Conservation (phyloP, 768 basidiomycete genomes). For the Sporobolomyces pararoseus region DNA sequence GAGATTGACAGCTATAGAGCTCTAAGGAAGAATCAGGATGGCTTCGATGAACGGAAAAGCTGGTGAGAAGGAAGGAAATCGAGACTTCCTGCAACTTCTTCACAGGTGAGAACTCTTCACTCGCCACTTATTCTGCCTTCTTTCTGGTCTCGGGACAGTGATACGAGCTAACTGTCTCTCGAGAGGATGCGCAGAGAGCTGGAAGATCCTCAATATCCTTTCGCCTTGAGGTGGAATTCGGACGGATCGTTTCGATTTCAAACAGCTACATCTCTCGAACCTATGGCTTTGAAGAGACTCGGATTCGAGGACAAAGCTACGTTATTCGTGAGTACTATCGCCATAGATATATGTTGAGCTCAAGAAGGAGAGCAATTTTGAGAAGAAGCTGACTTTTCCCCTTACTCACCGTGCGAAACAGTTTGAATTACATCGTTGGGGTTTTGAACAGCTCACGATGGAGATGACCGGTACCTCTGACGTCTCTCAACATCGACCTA, state of each 20-base stretch:
- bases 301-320: not conserved
- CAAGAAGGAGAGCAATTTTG: not conserved
- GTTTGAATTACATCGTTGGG: not conserved
- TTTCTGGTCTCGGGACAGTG: not conserved
- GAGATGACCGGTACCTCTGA: not conserved
- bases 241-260: not conserved
- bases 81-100: not conserved
- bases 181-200: not conserved
- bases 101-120: not conserved
- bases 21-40: no score
- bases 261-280: not conserved
- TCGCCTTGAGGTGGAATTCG: not conserved
- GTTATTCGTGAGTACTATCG: conserved; percentile 2
- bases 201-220: conserved; percentile 7
- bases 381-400: no score
- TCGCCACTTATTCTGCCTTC: not conserved
- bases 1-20: no score
- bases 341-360: no score
- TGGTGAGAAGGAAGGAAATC: not conserved
- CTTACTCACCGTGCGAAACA: no score
- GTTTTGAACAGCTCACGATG: not conserved
- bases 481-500: not conserved
- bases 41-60: no score
- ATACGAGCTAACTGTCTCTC: not conserved
- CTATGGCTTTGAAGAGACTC: not conserved